phyloP scores from a whole-genome alignment of 2,329 filamentous ascomycete genomes.

The Beauveria brongniartii region DNA sequence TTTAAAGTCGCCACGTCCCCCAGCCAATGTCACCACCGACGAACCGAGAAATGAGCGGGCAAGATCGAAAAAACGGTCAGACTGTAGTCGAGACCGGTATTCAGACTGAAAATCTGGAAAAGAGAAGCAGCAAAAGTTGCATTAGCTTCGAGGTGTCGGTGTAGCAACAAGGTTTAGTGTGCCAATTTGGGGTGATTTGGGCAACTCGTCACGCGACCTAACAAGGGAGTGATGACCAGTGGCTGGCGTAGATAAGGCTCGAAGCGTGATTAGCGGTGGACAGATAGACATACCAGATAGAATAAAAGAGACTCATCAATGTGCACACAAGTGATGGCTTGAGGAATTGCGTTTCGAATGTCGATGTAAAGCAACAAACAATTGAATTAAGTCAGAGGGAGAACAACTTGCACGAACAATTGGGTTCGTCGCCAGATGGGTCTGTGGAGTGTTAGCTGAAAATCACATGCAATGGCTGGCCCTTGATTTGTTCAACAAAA shows the following conservation, averaged over 20 bases:
- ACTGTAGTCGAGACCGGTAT: neutral
- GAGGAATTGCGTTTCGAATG: neutral
- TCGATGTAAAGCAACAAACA: neutral
- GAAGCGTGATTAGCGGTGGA: neutral
- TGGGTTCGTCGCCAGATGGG: slow-evolving; percentile 5
- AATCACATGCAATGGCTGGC: slow-evolving; percentile 4
- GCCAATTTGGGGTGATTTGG: neutral
- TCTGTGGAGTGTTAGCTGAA: slow-evolving; percentile 8
- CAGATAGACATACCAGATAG: neutral
- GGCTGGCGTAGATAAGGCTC: neutral
- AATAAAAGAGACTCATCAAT: neutral
- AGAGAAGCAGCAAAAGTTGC: neutral
- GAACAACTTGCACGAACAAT: neutral
- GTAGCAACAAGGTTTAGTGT: slow-evolving; percentile 10
- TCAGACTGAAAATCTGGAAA: neutral
- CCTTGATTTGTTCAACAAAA: slow-evolving; percentile 10
- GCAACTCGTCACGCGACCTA: slow-evolving; percentile 10
- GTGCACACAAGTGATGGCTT: neutral
- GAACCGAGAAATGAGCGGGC: neutral
- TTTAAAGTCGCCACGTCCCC: slow-evolving; percentile 4
- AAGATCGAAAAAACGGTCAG: neutral
- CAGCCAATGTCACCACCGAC: neutral
- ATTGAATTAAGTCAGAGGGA: neutral
- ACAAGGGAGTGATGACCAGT: neutral
- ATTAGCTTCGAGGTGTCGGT: slow-evolving; percentile 7